These are phyloP conservation scores for Chiua sp. DNA, from an alignment of 1,284 basidiomycete species.

Conservation along the genomic window DNA sequence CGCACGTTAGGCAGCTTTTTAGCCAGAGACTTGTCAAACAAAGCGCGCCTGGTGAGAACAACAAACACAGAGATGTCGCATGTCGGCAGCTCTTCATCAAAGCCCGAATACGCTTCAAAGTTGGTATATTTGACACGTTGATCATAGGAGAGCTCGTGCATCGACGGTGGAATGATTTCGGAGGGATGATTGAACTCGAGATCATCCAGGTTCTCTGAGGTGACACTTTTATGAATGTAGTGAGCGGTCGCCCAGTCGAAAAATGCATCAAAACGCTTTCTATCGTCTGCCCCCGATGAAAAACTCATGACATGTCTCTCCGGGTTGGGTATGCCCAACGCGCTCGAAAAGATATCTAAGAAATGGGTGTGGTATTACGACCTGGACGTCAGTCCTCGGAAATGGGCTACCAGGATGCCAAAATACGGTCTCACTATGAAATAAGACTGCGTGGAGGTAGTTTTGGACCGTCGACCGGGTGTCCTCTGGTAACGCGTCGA, in stretches of 20 bases:
- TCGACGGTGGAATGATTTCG: not conserved
- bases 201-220: constrained; percentile 26
- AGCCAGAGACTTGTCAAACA: constrained; percentile 26
- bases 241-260: constrained; percentile 18
- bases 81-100: constrained; percentile 17
- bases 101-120: constrained; percentile 12
- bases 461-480: constrained; percentile 16
- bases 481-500: constrained; percentile 17
- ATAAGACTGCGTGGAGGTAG: constrained; percentile 32
- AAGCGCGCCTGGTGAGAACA: constrained; percentile 19
- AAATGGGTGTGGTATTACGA: too few relatives aligned
- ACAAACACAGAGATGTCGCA: constrained; percentile 15
- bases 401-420: not conserved
- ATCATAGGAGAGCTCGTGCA: constrained; percentile 20
- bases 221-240: constrained; percentile 22
- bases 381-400: too few relatives aligned
- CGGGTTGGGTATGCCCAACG: constrained; percentile 10
- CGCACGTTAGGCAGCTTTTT: constrained; percentile 20
- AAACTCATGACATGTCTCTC: not conserved
- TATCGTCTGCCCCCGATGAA: constrained; percentile 9
- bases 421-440: constrained; percentile 21
- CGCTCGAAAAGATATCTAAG: too few relatives aligned
- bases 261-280: constrained; percentile 22
- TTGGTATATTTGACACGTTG: constrained; percentile 22
- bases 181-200: constrained; percentile 22